Evolutionary conservation across 2,329 filamentous ascomycete species (phyloP), one percentile per base, ranked within the genome.

Genomic region (Aspergillus aculeatinus): DNA sequence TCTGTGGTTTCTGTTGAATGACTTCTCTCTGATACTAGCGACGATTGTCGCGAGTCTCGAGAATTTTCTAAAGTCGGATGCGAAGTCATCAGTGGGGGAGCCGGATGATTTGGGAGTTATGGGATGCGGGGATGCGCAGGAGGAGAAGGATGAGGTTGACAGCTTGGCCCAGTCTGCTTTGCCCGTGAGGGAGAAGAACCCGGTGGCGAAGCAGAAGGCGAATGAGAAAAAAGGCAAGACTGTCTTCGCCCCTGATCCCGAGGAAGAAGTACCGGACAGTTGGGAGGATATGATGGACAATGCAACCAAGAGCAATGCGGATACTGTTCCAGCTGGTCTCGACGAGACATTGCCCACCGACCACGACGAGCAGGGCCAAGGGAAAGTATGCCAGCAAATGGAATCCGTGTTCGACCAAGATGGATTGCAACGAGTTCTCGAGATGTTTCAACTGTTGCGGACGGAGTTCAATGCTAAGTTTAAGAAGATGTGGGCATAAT

Each of bases 1-100:
- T 51, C 81, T 91, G 9, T 93, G 89, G 90, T 92, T 89, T 67
- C 70, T 83, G 2, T 79, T 92, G 2, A 90, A 91, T 61, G 84
- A 89, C 68, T 87, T 87, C 71, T 86, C 83, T 14, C 78, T 85
- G 57, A 77, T 77, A 2, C 60, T 77, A 2, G 72, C 73, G 9
- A 77, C 75, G 0, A 72, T 77, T n/a, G 65, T 72, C 5, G 70
- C 71, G 0, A 71, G 68, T 42, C 57, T 77, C 12, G 68, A 70
- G 29, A 73, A 70, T 16, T 75, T 72, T 57, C 64, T 76, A 23
- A 70, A 72, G 39, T 67, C 70, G 4, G 11, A 35, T 35, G 2
- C 33, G 11, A 11, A 35, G 11, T 48, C 52, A 5, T 48, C 56
- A 2, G 42, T 49, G 9, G 42, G 49, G 1, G 61, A 64, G 16